These are phyloP conservation scores for Penicillium crustosum DNA, from an alignment of 2,329 filamentous ascomycete genomes.

Conservation along the genomic window DNA sequence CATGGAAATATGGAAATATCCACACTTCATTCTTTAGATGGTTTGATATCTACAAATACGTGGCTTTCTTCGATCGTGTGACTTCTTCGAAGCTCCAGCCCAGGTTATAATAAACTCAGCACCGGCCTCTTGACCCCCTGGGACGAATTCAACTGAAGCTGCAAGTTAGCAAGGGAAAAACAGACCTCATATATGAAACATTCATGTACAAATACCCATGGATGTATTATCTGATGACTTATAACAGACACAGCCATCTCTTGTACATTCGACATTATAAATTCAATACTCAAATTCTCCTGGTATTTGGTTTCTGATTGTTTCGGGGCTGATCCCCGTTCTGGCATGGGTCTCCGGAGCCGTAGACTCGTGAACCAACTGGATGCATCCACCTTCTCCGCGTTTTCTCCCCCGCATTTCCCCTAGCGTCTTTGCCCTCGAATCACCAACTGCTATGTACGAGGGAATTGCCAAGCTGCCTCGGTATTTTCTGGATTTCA, in stretches of 20 bases:
- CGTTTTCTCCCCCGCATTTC: constrained; percentile 28
- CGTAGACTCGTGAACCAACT: constrained; percentile 6
- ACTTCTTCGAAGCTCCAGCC: background rate
- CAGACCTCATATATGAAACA: background rate
- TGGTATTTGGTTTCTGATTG: background rate
- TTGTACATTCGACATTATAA: background rate
- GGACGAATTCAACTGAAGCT: background rate
- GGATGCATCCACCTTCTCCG: constrained; percentile 16
- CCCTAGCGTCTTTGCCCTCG: background rate
- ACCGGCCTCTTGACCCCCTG: background rate
- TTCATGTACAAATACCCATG: background rate
- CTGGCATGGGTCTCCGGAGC: constrained; percentile 10
- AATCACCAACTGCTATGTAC: background rate
- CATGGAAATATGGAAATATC: constrained; percentile 10
- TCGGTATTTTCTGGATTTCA: constrained; percentile 30
- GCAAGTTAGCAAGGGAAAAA: background rate
- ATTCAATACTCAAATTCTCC: background rate
- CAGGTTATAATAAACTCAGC: background rate
- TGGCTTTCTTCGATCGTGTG: background rate
- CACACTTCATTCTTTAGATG: background rate
- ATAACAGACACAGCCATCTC: background rate
- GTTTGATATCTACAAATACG: background rate
- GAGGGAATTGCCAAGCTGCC: constrained; percentile 19
- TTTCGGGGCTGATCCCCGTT: constrained; percentile 22
- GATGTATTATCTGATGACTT: background rate